Evolutionary conservation across 2,329 filamentous ascomycete genomes (phyloP).

Genomic region (Eutypella sp.): DNA sequence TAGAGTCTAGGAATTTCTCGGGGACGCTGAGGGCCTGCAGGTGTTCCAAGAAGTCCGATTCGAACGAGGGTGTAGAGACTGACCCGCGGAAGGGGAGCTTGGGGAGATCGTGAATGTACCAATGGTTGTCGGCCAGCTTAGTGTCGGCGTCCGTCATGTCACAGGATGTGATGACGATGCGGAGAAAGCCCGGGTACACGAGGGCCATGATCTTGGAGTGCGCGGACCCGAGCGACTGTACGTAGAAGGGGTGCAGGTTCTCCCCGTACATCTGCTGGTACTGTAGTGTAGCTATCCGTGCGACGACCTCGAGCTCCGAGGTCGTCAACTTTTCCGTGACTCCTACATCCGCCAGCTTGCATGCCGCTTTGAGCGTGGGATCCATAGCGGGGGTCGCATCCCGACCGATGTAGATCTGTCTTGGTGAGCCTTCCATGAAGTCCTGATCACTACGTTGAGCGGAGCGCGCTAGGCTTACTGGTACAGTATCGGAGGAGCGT

Average conservation of each 20-base stretch:
- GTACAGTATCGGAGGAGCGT: conserved; percentile 8
- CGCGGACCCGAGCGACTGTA: conserved; percentile 14
- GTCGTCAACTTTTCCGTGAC: conserved; percentile 8
- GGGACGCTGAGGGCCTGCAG: conserved; percentile 15
- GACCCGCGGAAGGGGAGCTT: conserved; percentile 1
- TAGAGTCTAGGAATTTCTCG: conserved; percentile 13
- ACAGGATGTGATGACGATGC: conserved; percentile 21
- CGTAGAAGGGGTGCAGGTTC: conserved; percentile 19
- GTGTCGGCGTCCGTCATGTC: conserved; percentile 24
- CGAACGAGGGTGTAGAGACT: conserved; percentile 9
- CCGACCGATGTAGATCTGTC: conserved; percentile 18
- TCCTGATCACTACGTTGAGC: neutral
- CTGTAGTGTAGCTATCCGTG: conserved; percentile 6
- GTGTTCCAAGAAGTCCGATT: conserved; percentile 14
- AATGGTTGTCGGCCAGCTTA: conserved; percentile 19
- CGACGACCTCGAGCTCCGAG: conserved; percentile 12
- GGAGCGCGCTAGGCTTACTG: conserved; percentile 9
- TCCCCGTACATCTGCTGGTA: conserved; percentile 13
- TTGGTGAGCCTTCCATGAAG: neutral
- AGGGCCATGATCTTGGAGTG: conserved; percentile 20
- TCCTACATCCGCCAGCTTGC: conserved; percentile 6
- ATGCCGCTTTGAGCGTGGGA: conserved; percentile 5
- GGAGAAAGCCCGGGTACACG: conserved; percentile 17
- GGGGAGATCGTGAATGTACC: conserved; percentile 23
- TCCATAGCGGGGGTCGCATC: conserved; percentile 18